A percentile compares a stretch with the other conserved stretches of the same genome.
Conservation (phyloP, 2,329 filamentous ascomycete genomes). For the Orbilia brochopaga region DNA sequence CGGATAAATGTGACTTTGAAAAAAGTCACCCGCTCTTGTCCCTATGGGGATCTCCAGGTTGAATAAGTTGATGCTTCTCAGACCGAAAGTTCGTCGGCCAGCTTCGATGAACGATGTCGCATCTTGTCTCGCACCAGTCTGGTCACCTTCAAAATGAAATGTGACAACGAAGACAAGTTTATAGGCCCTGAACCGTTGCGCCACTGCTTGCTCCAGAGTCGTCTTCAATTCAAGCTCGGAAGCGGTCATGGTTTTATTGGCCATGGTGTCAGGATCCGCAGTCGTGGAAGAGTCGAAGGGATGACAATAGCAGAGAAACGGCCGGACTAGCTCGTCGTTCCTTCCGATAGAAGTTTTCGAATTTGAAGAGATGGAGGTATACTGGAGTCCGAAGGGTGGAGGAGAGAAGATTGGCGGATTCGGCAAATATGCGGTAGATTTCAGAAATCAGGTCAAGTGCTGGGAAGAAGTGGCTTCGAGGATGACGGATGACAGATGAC, state of each 20-base stretch:
- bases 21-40: background rate
- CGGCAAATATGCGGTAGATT: background rate
- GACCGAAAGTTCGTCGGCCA: background rate
- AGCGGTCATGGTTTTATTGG: background rate
- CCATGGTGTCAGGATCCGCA: background rate
- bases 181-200: background rate
- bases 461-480: background rate
- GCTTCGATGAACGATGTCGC: slow-evolving; percentile 1
- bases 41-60: slow-evolving; percentile 3
- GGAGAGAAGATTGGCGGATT: background rate
- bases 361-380: background rate
- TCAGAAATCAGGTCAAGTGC: background rate
- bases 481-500: background rate
- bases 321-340: background rate
- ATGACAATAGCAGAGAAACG: background rate
- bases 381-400: background rate
- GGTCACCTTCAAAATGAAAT: slow-evolving; percentile 8
- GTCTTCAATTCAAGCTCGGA: slow-evolving; percentile 2
- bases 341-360: background rate
- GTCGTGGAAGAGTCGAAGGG: background rate
- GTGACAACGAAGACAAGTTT: slow-evolving; percentile 6
- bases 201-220: background rate
- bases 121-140: slow-evolving; percentile 7
- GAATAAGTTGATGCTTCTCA: background rate
- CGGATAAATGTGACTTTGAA: background rate